Percentiles rank a stretch among this genome's conserved stretches.
Conservation (phyloP, 139 green algal genomes). For the Tetradesmus lagerheimii region DNA sequence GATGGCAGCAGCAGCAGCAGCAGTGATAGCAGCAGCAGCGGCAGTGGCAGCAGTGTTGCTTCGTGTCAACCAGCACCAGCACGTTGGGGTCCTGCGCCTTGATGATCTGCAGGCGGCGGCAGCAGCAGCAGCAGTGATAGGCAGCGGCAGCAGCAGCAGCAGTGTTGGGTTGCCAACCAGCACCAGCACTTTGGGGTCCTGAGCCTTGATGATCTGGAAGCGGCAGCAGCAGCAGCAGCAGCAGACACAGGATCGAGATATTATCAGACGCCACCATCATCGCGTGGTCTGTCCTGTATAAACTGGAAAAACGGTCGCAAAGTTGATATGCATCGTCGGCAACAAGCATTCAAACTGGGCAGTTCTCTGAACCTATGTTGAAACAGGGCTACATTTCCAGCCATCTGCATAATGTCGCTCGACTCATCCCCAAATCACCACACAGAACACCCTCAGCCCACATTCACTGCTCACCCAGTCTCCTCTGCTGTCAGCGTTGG, state of each 20-base stretch:
- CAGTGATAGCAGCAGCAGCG: neutral
- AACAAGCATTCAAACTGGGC: too few relatives aligned
- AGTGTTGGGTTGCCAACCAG: too few relatives aligned
- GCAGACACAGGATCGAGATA: neutral
- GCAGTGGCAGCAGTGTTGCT: conserved; percentile 81
- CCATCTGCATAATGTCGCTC: too few relatives aligned
- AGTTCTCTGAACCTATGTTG: too few relatives aligned
- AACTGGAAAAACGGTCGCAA: too few relatives aligned
- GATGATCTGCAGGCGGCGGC: conserved; percentile 40
- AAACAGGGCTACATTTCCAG: too few relatives aligned
- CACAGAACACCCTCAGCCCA: conserved; percentile 20
- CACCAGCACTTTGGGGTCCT: neutral
- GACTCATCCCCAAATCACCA: too few relatives aligned
- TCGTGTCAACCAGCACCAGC: too few relatives aligned
- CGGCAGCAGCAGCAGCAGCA: neutral
- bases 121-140: neutral
- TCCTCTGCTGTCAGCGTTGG: conserved; percentile 89
- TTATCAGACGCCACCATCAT: too few relatives aligned
- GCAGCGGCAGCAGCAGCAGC: neutral
- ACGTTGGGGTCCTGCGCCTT: conserved; percentile 44
- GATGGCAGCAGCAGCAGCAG: neutral
- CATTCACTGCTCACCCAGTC: conserved; percentile 67
- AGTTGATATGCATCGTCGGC: too few relatives aligned
- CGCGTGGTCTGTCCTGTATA: too few relatives aligned
- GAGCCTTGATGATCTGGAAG: too few relatives aligned